Conservation (phyloP, 352 stramenopile genomes). For the Pythium rhizo-oryzae region DNA sequence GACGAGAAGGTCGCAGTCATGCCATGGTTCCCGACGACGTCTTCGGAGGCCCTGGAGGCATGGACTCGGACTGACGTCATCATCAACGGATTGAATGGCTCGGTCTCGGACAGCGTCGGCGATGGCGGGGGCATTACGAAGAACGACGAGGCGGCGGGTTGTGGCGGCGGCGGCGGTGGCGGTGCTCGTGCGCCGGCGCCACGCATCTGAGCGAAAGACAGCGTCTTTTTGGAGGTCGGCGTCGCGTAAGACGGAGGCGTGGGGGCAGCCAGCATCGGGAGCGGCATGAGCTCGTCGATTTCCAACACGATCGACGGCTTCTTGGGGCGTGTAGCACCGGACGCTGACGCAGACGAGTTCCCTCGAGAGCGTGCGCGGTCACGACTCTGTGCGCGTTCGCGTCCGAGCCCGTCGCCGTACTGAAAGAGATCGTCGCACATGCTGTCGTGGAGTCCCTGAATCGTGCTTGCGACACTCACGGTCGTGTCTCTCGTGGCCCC, state of each 20-base stretch:
- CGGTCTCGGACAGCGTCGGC: conserved; percentile 14
- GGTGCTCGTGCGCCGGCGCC: conserved; percentile 3
- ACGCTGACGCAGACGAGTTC: conserved; percentile 5
- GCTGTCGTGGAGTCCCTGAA: conserved; percentile 30
- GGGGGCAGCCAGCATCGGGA: not conserved
- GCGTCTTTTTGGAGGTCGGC: conserved; percentile 25
- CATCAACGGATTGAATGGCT: conserved; percentile 19
- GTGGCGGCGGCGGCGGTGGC: conserved; percentile 10
- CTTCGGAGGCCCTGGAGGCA: conserved; percentile 10
- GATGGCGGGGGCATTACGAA: conserved; percentile 14
- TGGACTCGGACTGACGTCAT: conserved; percentile 25
- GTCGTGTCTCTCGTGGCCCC: not conserved
- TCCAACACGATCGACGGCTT: conserved; percentile 20
- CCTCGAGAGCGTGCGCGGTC: conserved; percentile 17
- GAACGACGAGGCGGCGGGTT: conserved; percentile 1
- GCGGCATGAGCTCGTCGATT: conserved; percentile 23
- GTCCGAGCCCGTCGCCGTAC: conserved; percentile 25
- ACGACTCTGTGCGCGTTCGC: conserved; percentile 14
- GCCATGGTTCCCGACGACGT: conserved; percentile 10
- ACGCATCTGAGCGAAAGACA: conserved; percentile 19
- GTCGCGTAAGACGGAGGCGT: not conserved
- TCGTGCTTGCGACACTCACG: conserved; percentile 19
- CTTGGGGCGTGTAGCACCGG: conserved; percentile 1
- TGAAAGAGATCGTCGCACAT: conserved; percentile 28
- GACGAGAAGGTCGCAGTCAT: conserved; percentile 9